These are phyloP conservation scores for Candida bentonensis DNA, from an alignment of 805 yeast genomes.

Conservation along the genomic window DNA sequence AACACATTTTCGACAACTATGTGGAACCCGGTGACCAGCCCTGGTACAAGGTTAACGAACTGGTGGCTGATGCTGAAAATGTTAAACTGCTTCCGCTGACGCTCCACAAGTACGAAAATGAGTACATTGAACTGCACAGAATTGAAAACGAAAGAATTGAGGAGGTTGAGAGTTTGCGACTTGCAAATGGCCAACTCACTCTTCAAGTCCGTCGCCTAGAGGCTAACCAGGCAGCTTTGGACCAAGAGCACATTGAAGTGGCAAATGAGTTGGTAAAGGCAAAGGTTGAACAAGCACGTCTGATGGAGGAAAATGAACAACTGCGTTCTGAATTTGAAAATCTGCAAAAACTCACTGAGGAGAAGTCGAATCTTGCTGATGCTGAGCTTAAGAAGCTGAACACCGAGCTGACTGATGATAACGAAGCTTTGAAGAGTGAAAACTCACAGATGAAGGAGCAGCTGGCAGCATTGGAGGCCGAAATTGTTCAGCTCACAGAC, in stretches of 20 bases:
- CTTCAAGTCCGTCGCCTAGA: constrained; percentile 64
- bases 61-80: constrained; percentile 67
- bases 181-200: constrained; percentile 57
- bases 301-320: constrained; percentile 61
- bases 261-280: constrained; percentile 80
- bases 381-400: constrained; percentile 3
- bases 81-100: constrained; percentile 62
- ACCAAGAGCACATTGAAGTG: constrained; percentile 70
- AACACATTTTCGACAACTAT: constrained; percentile 61
- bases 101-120: constrained; percentile 55
- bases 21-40: constrained; percentile 19
- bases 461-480: constrained; percentile 7
- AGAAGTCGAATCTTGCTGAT: background rate
- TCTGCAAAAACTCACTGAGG: constrained; percentile 12
- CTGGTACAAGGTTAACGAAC: constrained; percentile 50
- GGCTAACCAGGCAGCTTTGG: constrained; percentile 50
- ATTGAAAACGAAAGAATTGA: constrained; percentile 50
- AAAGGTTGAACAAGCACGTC: constrained; percentile 58
- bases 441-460: constrained; percentile 4
- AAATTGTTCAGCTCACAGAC: constrained; percentile 10
- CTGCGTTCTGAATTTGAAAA: constrained; percentile 23
- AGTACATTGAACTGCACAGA: constrained; percentile 59
- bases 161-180: constrained; percentile 44
- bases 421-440: constrained; percentile 3
- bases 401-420: constrained; percentile 3